Percentiles rank a stretch among this genome's conserved stretches.
Conservation (phyloP, 345 rosid genomes). For the Salix brachista region DNA sequence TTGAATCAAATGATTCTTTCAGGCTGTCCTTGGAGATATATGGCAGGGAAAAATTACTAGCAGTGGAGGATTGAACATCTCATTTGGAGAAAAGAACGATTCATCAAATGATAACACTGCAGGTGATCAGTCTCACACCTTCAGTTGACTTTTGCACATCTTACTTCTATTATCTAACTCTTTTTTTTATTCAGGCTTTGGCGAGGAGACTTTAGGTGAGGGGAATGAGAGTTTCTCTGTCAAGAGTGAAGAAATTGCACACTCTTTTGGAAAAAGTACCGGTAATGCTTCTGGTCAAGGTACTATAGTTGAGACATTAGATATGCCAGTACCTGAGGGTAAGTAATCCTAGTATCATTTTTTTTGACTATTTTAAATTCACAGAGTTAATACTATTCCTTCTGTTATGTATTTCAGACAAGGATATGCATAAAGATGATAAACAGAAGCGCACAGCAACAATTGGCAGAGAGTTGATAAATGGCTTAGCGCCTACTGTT, state of each 20-base stretch:
- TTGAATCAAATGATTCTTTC: neutral
- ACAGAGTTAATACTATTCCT: neutral
- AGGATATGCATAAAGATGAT: slow-evolving; percentile 14
- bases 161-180: neutral
- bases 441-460: slow-evolving; percentile 7
- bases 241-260: slow-evolving; percentile 8
- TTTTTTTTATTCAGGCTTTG: slow-evolving; percentile 10
- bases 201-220: slow-evolving; percentile 3
- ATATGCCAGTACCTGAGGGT: slow-evolving; percentile 18
- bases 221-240: neutral
- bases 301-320: slow-evolving; percentile 14
- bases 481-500: neutral
- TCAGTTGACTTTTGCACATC: neutral
- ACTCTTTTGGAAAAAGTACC: neutral
- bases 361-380: neutral
- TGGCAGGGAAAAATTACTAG: slow-evolving; percentile 24
- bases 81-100: neutral
- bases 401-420: slow-evolving; percentile 22
- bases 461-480: neutral
- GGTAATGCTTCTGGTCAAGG: slow-evolving; percentile 7
- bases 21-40: slow-evolving; percentile 17
- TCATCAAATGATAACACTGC: slow-evolving; percentile 12
- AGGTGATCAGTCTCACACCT: neutral
- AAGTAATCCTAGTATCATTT: slow-evolving; percentile 4
- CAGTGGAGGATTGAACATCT: neutral